Evolutionary conservation across 176 grass and related monocot species (phyloP).

Genomic region (Eragrostis curvula): DNA sequence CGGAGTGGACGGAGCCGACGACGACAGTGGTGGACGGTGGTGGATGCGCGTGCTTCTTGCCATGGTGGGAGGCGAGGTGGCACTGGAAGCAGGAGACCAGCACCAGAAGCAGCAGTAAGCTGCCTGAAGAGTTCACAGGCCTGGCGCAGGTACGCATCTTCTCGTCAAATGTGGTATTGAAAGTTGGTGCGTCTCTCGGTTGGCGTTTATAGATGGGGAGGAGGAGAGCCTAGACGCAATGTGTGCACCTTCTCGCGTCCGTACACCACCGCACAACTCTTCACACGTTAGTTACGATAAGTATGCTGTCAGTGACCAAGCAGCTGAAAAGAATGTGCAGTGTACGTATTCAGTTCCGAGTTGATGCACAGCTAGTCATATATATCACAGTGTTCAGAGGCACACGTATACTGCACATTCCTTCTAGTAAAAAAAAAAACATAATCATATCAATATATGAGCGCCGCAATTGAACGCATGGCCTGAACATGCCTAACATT

Average conservation of each 20-base stretch:
- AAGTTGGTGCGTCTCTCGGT: too few relatives aligned
- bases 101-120: background rate
- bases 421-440: too few relatives aligned
- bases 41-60: background rate
- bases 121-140: background rate
- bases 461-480: background rate
- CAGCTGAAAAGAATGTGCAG: too few relatives aligned
- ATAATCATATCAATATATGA: background rate
- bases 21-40: background rate
- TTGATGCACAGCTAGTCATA: too few relatives aligned
- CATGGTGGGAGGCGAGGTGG: constrained; percentile 20
- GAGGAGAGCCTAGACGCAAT: background rate
- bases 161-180: background rate
- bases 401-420: background rate
- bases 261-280: too few relatives aligned
- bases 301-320: too few relatives aligned
- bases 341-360: too few relatives aligned
- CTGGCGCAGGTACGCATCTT: background rate
- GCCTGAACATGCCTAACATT: background rate
- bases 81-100: constrained; percentile 23
- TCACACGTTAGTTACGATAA: too few relatives aligned
- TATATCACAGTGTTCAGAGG: background rate
- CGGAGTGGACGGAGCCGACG: constrained; percentile 28
- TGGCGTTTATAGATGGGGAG: constrained; percentile 18
- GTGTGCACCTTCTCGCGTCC: background rate